Percentiles rank a stretch among this genome's conserved stretches.
Conservation (phyloP, 441 rosid genomes). For the Corymbia calophylla region DNA sequence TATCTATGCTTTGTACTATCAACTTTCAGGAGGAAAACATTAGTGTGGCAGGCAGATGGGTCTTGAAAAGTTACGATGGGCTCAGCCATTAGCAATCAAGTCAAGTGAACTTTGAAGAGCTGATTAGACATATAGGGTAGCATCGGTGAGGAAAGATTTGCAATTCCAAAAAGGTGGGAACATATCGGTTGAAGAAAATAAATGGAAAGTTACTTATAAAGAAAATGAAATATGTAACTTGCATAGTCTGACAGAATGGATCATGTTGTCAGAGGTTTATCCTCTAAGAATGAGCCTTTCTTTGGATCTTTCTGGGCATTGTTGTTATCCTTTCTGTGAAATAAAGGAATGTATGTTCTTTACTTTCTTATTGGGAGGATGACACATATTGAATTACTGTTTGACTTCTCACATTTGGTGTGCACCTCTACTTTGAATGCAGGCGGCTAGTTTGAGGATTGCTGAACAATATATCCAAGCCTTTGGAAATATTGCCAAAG, state of each 20-base stretch:
- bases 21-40: not conserved
- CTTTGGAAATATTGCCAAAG: constrained; percentile 79
- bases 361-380: not conserved
- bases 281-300: not conserved
- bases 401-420: not conserved
- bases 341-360: not conserved
- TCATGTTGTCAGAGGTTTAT: not conserved
- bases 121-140: not conserved
- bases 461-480: constrained; percentile 87
- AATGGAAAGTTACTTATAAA: not conserved
- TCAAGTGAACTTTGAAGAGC: not conserved
- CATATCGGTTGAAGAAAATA: not conserved
- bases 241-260: not conserved
- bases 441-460: constrained; percentile 90
- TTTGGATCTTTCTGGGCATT: not conserved
- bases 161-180: not conserved
- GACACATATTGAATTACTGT: not conserved
- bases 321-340: not conserved
- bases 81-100: not conserved
- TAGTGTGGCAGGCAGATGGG: not conserved
- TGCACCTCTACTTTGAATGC: constrained; percentile 11
- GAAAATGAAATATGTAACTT: not conserved
- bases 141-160: not conserved
- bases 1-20: not conserved
- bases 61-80: not conserved